Evolutionary conservation across 345 rosid species (phyloP).

Genomic region (Hevea brasiliensis): DNA sequence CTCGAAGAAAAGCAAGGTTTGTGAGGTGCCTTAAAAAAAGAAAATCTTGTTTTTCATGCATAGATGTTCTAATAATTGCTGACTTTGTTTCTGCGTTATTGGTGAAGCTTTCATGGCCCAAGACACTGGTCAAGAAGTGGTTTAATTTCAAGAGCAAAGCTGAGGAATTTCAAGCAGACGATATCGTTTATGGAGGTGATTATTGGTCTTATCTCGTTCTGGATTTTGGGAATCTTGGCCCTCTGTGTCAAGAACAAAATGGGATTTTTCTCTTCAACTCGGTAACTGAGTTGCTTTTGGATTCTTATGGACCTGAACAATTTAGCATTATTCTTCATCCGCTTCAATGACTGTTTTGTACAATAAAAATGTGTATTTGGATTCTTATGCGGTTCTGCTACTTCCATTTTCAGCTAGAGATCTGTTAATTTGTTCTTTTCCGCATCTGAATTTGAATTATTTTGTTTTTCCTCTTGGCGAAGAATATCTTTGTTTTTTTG

Average conservation of each 20-base stretch:
- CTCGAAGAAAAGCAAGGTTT: slow-evolving; percentile 84
- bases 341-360: slow-evolving; percentile 18
- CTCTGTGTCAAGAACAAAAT: slow-evolving; percentile 16
- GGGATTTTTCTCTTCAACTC: slow-evolving; percentile 17
- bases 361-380: slow-evolving; percentile 17
- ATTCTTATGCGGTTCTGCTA: slow-evolving; percentile 20
- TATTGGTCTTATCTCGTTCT: slow-evolving; percentile 5
- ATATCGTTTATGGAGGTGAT: slow-evolving; percentile 51
- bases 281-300: slow-evolving; percentile 18
- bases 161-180: slow-evolving; percentile 83
- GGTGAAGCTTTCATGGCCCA: slow-evolving; percentile 90
- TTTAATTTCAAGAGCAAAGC: slow-evolving; percentile 77
- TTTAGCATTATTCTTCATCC: slow-evolving; percentile 23
- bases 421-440: slow-evolving; percentile 43
- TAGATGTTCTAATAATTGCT: slow-evolving; percentile 18
- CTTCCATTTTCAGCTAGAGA: slow-evolving; percentile 38
- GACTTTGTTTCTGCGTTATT: slow-evolving; percentile 16
- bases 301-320: slow-evolving; percentile 30
- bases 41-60: slow-evolving; percentile 4
- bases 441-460: slow-evolving; percentile 20
- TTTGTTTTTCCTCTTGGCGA: slow-evolving; percentile 1
- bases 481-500: slow-evolving; percentile 25
- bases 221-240: slow-evolving; percentile 23
- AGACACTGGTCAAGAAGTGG: slow-evolving; percentile 95
- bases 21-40: slow-evolving; percentile 9